Base-by-base conservation (phyloP, 306 rosid genomes). In the Cicer cuneatum region DNA sequence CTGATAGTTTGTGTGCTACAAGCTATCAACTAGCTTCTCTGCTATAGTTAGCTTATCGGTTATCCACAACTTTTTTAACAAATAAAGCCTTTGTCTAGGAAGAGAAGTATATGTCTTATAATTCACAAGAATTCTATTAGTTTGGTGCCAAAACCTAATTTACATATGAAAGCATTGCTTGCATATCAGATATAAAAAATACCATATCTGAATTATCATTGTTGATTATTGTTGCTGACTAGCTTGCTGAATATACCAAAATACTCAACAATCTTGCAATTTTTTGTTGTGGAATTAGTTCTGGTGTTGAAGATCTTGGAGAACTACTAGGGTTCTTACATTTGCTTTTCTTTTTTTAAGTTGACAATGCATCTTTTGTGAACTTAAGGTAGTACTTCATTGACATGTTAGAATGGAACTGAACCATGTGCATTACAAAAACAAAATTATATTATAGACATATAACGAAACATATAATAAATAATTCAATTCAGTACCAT, bases 401-500 rank as follows among this genome's bases (percentile, higher is more conserved):
- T 4, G 19, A n/a, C 54, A 48, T 46, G 54, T n/a, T 48, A 48
- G 8, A 13, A n/a, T 10, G 7, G 18, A n/a, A 48, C 18, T 1
- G 0, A 5, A 43, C 9, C 48, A 43, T 43, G 10, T 8, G 48
- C 1, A 5, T 43, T 13, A 51, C 21, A 35, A 15, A 19, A 49
- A 49, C 2, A 49, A 51, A 67, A 68, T 39, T 66, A 66, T 13
- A 73, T 67, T 11, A 65, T 40, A 57, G 64, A 53, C 29, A 48
- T 29, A 48, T 35, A 14, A 39, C 62, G 40, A 58, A 24, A 65
- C 38, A 35, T 71, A 63, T 3, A 61, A 33, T 71, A 51, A 51
- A 62, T 62, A 40, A 62, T 33, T 48, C 16, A 49, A 54, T 41
- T 16, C 7, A 57, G 60, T 46, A 58, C 52, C 81, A 71, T n/a